These are phyloP conservation scores for Grosmannia huntii DNA, from an alignment of 2,329 filamentous ascomycete species.

Conservation along the genomic window DNA sequence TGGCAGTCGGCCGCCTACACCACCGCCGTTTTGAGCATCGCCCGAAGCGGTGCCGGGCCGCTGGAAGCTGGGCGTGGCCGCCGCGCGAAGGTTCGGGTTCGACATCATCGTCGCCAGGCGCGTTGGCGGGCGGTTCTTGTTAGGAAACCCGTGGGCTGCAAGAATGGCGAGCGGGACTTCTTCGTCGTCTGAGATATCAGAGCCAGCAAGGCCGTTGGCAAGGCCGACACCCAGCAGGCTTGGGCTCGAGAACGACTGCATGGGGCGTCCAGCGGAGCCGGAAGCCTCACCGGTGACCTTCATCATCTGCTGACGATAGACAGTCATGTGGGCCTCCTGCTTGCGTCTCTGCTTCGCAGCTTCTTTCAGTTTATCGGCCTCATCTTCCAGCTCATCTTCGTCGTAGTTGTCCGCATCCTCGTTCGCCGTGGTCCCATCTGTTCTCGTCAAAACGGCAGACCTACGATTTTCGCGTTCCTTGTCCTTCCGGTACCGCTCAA, in stretches of 20 bases:
- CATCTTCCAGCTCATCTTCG: constrained; percentile 68
- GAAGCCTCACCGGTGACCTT: constrained; percentile 72
- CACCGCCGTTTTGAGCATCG: constrained; percentile 24
- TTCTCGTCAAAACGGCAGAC: constrained; percentile 24
- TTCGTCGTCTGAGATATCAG: constrained; percentile 60
- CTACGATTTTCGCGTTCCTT: constrained; percentile 46
- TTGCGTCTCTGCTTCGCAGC: constrained; percentile 67
- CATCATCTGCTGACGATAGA: constrained; percentile 94
- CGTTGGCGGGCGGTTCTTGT: constrained; percentile 61
- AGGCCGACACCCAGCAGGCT: constrained; percentile 33
- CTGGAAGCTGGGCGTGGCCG: constrained; percentile 30
- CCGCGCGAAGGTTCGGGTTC: constrained; percentile 56
- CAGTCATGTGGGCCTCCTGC: constrained; percentile 79
- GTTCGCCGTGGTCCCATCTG: constrained; percentile 31
- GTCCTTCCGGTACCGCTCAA: constrained; percentile 67
- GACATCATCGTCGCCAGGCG: constrained; percentile 52
- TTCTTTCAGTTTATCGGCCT: constrained; percentile 60
- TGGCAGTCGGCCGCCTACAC: constrained; percentile 44
- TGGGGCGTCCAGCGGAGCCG: constrained; percentile 34
- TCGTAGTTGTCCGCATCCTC: constrained; percentile 52
- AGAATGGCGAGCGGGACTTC: constrained; percentile 79
- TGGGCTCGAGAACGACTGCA: constrained; percentile 50
- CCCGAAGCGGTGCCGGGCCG: constrained; percentile 45
- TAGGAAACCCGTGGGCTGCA: constrained; percentile 79
- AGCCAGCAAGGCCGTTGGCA: constrained; percentile 11